Base-by-base conservation (phyloP, 805 yeast species). In the Candida ulmi region DNA sequence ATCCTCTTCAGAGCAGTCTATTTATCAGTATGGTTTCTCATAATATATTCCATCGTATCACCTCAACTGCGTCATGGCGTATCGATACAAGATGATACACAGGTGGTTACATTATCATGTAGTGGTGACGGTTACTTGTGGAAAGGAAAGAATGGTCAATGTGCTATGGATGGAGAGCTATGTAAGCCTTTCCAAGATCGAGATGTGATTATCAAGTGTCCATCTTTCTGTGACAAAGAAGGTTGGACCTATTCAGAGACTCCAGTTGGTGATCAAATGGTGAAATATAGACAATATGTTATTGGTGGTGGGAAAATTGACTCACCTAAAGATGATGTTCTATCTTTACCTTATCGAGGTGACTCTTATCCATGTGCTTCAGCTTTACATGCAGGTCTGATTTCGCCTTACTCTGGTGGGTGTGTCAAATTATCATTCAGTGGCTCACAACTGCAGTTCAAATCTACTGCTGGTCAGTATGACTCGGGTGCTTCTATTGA, bases 341-440 rank as follows among this genome's bases (percentile, higher is more conserved):
- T 78, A 3, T 62, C 84, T 0, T 51, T 61, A 17, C 87, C 87
- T 1, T 88, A 86, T 55, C 65, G 96, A 44, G 87, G 86, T 0
- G 96, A 88, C 61, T 84, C 95, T 2, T 87, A 67, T 48, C 78
- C 88, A 0, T 88, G 96, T 58, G 91, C 86, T 0, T 83, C 95
- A 2, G 96, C 88, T 1, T 72, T 83, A 8, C 95, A 88, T 59
- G 78, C 88, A 3, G 95, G 95, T 1, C 55, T 80, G 0, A 63
- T 87, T 2, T 80, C 90, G 0, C 79, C 88, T 13, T 51, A 69
- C 16, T 63, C 61, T 41, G 96, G 96, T 1, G 95, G 95, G 0
- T 80, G 88, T 54, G 88, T 83, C 1, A 65, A 71, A 37, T 49
- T 82, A 7, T 61, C 75, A 1, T 78, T 74, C 58, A 51, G 57